A percentile compares a stretch with the other conserved stretches of the same genome.
These are phyloP conservation scores for Pichia sp. DNA, from an alignment of 1,139 yeast genomes.

Conservation along the genomic window DNA sequence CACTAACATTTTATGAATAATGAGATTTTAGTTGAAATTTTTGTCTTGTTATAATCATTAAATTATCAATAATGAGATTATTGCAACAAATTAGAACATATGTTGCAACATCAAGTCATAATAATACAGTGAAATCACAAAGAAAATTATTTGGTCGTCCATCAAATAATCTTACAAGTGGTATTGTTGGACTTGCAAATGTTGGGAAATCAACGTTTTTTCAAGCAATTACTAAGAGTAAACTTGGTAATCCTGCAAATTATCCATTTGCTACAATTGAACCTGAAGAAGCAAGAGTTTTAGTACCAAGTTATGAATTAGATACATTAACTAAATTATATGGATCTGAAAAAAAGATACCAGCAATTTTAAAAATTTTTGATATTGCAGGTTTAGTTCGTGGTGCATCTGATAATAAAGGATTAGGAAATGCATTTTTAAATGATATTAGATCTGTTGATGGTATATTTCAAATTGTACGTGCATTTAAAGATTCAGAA, in stretches of 20 bases:
- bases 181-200: slow-evolving; percentile 95
- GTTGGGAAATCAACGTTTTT: slow-evolving; percentile 93
- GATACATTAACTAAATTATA: slow-evolving; percentile 50
- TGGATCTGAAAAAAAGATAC: slow-evolving; percentile 57
- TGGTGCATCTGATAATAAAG: slow-evolving; percentile 98
- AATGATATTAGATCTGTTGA: slow-evolving; percentile 97
- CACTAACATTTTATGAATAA: no score
- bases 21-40: no score
- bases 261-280: slow-evolving; percentile 98
- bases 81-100: slow-evolving; percentile 3
- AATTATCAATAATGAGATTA: background rate
- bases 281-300: slow-evolving; percentile 97
- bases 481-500: slow-evolving; percentile 97
- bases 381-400: slow-evolving; percentile 98
- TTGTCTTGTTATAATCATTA: no score
- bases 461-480: slow-evolving; percentile 95
- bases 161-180: slow-evolving; percentile 92
- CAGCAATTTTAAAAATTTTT: slow-evolving; percentile 88
- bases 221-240: slow-evolving; percentile 84
- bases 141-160: slow-evolving; percentile 95
- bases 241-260: slow-evolving; percentile 96
- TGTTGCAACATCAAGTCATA: background rate
- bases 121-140: slow-evolving; percentile 58
- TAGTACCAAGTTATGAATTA: slow-evolving; percentile 90
- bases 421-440: slow-evolving; percentile 96